Conservation (phyloP, 2,329 filamentous ascomycete species). For the Curvularia eragrostidis region DNA sequence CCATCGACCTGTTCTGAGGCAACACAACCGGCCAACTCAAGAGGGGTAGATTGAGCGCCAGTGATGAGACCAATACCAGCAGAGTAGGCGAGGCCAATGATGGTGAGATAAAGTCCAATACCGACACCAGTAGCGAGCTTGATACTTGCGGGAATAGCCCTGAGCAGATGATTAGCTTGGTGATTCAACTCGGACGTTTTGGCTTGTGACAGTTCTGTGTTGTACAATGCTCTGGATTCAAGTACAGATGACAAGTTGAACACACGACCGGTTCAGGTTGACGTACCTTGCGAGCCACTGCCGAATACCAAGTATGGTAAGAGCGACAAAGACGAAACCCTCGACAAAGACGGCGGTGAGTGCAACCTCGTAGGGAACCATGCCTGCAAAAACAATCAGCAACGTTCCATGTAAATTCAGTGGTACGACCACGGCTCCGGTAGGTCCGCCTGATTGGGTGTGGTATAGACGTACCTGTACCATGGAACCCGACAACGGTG, state of each 20-base stretch:
- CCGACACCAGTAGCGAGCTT: constrained; percentile 87
- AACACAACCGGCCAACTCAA: constrained; percentile 78
- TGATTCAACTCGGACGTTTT: neutral
- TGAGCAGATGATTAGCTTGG: constrained; percentile 55
- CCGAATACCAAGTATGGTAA: constrained; percentile 75
- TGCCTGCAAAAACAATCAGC: constrained; percentile 40
- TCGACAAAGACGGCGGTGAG: constrained; percentile 89
- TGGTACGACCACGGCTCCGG: constrained; percentile 8
- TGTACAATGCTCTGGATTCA: neutral
- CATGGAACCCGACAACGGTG: constrained; percentile 79
- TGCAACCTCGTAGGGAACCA: constrained; percentile 76
- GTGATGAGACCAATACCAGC: constrained; percentile 82
- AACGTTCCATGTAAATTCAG: constrained; percentile 10
- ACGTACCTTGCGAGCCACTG: constrained; percentile 65
- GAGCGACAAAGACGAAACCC: constrained; percentile 81
- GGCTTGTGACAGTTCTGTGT: neutral
- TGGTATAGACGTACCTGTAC: constrained; percentile 59
- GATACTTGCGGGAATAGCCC: constrained; percentile 81
- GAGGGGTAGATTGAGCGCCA: constrained; percentile 70
- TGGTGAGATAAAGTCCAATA: constrained; percentile 81
- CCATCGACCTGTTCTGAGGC: constrained; percentile 56
- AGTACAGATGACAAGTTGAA: constrained; percentile 38
- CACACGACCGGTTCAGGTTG: neutral
- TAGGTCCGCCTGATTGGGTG: constrained; percentile 6
- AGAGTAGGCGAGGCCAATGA: constrained; percentile 78